phyloP scores from a whole-genome alignment of 1,284 basidiomycete species.

The Trametes pubescens region DNA sequence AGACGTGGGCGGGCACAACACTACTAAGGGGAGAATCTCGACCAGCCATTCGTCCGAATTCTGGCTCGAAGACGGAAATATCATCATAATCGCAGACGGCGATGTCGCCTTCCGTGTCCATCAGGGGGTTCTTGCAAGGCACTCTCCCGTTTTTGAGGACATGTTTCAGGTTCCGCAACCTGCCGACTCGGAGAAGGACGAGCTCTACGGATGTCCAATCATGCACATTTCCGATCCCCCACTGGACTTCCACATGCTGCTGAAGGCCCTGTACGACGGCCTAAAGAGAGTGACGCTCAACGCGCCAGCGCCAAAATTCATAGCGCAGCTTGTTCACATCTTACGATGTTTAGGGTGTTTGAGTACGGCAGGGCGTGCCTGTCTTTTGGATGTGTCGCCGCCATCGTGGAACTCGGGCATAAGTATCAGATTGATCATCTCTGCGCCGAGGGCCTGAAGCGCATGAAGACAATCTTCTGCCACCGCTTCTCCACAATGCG shows the following conservation, averaged over 20 bases:
- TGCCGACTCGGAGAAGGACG: background rate
- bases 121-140: background rate
- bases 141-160: constrained; percentile 8
- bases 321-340: too few species aligned
- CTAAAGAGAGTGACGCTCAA: background rate
- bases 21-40: too few species aligned
- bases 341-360: too few species aligned
- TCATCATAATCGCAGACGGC: constrained; percentile 1
- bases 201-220: background rate
- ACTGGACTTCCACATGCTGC: background rate
- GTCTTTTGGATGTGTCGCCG: background rate
- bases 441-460: background rate
- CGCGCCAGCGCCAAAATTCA: too few species aligned
- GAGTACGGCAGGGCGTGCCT: background rate
- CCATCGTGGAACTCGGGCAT: constrained; percentile 1
- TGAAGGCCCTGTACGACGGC: constrained; percentile 4
- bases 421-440: constrained; percentile 10
- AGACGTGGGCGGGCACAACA: too few species aligned
- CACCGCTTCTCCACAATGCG: background rate
- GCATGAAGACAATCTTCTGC: constrained; percentile 6
- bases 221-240: background rate
- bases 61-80: constrained; percentile 10
- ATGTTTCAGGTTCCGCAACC: constrained; percentile 1
- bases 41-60: background rate
- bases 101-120: constrained; percentile 1